A percentile compares a stretch with the other conserved stretches of the same genome.
phyloP scores from a whole-genome alignment of 352 stramenopile species.

The Phytophthora cajani region DNA sequence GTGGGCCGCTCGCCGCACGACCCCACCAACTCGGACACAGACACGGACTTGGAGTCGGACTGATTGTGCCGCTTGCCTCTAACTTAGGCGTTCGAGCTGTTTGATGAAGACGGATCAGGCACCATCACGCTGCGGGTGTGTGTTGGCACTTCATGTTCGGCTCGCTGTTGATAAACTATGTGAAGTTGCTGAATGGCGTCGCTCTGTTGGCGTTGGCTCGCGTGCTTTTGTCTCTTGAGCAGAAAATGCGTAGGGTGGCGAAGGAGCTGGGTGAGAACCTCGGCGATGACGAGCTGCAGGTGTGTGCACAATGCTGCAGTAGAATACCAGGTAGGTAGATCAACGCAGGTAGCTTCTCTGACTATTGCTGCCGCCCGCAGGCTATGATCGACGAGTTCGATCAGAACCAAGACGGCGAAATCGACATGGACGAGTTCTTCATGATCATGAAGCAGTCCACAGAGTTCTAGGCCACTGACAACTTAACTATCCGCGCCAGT shows the following conservation, averaged over 20 bases:
- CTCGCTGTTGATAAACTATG: constrained; percentile 20
- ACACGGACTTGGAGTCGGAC: constrained; percentile 28
- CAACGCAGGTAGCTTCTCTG: neutral
- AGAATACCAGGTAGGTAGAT: neutral
- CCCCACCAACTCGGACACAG: constrained; percentile 21
- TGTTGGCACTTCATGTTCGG: constrained; percentile 1
- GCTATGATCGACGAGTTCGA: constrained; percentile 97
- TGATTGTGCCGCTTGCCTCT: constrained; percentile 23
- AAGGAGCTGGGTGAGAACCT: constrained; percentile 94
- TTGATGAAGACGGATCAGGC: constrained; percentile 92
- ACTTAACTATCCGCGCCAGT: neutral
- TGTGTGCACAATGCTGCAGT: constrained; percentile 17
- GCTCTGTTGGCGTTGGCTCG: neutral
- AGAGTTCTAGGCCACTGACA: constrained; percentile 50
- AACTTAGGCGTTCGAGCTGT: constrained; percentile 91
- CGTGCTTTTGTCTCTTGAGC: neutral
- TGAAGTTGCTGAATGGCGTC: constrained; percentile 26
- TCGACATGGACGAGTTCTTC: constrained; percentile 92
- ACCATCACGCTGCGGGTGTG: constrained; percentile 85
- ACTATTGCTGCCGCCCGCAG: constrained; percentile 31
- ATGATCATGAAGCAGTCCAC: constrained; percentile 89
- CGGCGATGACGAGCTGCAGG: constrained; percentile 90
- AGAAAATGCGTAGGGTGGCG: constrained; percentile 94
- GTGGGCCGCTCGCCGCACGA: constrained; percentile 28
- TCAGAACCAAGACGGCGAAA: constrained; percentile 93